Percentiles rank a stretch among this genome's conserved stretches.
phyloP scores from a whole-genome alignment of 805 yeast species.

The Gaillardinia entomophila region DNA sequence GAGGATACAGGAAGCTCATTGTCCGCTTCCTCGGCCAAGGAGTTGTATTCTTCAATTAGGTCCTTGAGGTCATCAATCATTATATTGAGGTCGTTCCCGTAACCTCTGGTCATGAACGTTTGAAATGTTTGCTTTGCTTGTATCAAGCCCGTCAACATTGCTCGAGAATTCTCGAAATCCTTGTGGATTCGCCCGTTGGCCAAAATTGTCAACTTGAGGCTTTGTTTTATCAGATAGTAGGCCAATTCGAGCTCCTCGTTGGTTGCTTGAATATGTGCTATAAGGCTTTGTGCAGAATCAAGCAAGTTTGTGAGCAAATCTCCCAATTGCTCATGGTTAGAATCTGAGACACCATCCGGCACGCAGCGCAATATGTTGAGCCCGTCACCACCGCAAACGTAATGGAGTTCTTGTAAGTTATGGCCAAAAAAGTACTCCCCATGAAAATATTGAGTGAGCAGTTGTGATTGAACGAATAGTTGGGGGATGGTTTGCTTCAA shows the following conservation, averaged over 20 bases:
- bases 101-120: conserved; percentile 2
- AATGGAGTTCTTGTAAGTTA: not conserved
- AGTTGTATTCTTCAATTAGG: conserved; percentile 7
- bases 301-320: not conserved
- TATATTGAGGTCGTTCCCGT: conserved; percentile 2
- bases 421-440: not conserved
- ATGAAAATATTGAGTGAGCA: not conserved
- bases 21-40: conserved; percentile 1
- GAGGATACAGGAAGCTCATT: not conserved
- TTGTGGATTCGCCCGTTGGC: conserved; percentile 4
- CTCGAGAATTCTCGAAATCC: conserved; percentile 9
- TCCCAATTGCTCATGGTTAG: too few species aligned
- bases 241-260: conserved; percentile 3
- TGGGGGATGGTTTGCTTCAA: not conserved
- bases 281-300: not conserved
- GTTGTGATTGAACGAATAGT: not conserved
- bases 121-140: conserved; percentile 4
- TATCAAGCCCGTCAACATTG: conserved; percentile 9
- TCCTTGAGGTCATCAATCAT: conserved; percentile 4
- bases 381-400: not conserved
- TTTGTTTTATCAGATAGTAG: conserved; percentile 3
- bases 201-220: conserved; percentile 6
- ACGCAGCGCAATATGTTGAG: not conserved
- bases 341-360: not conserved
- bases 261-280: not conserved